Base-by-base conservation (phyloP, 2,329 filamentous ascomycete species). In the Immersiporthe knoxdaviesiana region DNA sequence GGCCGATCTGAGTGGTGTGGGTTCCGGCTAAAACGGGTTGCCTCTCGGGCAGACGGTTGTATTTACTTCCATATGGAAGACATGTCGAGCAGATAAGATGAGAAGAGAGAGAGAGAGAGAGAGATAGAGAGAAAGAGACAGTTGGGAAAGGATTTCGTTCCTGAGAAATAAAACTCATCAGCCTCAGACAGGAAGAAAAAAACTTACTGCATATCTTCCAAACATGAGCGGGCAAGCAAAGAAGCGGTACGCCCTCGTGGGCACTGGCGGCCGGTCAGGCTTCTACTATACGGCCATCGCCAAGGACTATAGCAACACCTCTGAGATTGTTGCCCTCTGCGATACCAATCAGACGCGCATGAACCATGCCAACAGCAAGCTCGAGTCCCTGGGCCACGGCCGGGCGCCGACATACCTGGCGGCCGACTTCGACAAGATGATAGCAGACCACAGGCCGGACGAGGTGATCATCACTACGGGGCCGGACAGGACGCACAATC, bases 401-500 rank as follows among this genome's bases (percentile, higher is more conserved):
- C 73, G 78, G 1, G 81, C 90, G 0, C 86, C 87, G 1, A 87
- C 85, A 0, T 90, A 84, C 76, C 79, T 82, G 37, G 86, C 87
- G 0, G 70, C 76, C 16, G 81, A 86, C 73, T 90, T 90, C 72
- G 87, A 88, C 74, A 77, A 78, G 62, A 89, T 90, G 88, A 81
- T 88, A 71, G 67, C 77, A 41, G 85, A 87, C 62, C 85, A 85
- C 0, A 81, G 81, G 68, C 87, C 88, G 0, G 86, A 90, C 75
- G 86, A 88, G 74, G 82, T 90, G 21, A 89, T 90, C 72, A 82
- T 90, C 21, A 89, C 87, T 0, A 89, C 87, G 0, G 88, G 90
- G 73, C 68, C 68, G 12, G 88, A 90, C 77, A 83, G 87, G 35
- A 88, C 86, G 4, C 88, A 90, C 76, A 80, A 89, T 73, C 82